These are phyloP conservation scores for Lantana camara DNA, from an alignment of 257 asterid genomes.

Conservation along the genomic window DNA sequence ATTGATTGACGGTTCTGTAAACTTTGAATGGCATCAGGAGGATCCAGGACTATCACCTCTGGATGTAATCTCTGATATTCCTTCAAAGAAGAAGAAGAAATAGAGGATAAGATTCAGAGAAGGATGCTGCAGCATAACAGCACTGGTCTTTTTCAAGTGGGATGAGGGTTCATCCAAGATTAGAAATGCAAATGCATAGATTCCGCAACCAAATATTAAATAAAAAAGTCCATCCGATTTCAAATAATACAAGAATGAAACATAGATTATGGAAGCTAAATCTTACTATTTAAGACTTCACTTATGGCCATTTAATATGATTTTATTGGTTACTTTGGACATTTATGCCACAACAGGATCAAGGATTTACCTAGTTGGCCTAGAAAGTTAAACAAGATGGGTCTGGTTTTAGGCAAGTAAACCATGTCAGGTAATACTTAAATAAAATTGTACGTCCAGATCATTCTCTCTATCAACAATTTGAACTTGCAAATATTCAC, in stretches of 20 bases:
- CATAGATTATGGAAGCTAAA: constrained; percentile 6
- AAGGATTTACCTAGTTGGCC: neutral
- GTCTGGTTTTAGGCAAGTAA: constrained; percentile 6
- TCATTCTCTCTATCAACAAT: neutral
- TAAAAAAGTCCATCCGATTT: too few species aligned
- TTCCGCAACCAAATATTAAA: neutral
- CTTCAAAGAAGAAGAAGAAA: constrained; percentile 39
- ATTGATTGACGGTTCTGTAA: constrained; percentile 81
- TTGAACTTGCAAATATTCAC: neutral
- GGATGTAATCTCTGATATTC: constrained; percentile 76
- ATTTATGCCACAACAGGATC: neutral
- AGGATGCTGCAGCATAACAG: constrained; percentile 7
- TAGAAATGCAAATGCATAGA: constrained; percentile 2
- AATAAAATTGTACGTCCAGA: neutral
- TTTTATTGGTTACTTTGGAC: neutral
- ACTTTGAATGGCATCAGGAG: constrained; percentile 80
- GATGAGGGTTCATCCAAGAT: constrained; percentile 15
- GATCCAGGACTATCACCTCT: constrained; percentile 84
- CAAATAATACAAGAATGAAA: too few species aligned
- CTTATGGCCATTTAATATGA: neutral
- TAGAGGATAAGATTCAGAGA: constrained; percentile 17
- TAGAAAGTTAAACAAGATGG: neutral
- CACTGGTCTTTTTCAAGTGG: constrained; percentile 13
- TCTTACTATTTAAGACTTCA: neutral
- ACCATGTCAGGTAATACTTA: neutral